Conservation (phyloP, 2,329 filamentous ascomycete genomes). For the Penicillium sp. region DNA sequence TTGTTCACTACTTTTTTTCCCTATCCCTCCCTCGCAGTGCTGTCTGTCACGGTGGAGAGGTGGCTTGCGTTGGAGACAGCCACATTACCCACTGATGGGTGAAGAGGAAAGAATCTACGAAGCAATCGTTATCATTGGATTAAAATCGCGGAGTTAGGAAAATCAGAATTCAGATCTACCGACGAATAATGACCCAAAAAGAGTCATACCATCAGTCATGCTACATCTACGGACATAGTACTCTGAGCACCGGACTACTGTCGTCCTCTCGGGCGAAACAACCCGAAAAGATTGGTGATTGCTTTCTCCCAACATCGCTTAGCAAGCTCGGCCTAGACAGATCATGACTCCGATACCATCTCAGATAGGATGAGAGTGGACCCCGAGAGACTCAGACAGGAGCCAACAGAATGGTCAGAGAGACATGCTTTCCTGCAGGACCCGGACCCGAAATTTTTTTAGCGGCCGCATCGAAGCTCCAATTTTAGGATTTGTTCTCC, state of each 20-base stretch:
- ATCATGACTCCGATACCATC: constrained; percentile 8
- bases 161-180: not conserved
- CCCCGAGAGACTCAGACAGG: not conserved
- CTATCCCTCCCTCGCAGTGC: not conserved
- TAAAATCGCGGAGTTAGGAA: not conserved
- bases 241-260: not conserved
- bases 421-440: constrained; percentile 3
- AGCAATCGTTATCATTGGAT: not conserved
- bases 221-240: too few species aligned
- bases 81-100: constrained; percentile 1
- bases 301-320: not conserved
- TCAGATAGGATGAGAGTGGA: not conserved
- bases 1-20: constrained; percentile 3
- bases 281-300: not conserved
- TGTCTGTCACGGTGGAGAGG: constrained; percentile 6
- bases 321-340: not conserved
- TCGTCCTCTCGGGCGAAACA: constrained; percentile 5
- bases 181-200: constrained; percentile 4
- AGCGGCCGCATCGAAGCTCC: not conserved
- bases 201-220: constrained; percentile 1
- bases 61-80: constrained; percentile 4
- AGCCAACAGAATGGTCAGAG: not conserved
- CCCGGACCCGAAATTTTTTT: constrained; percentile 3
- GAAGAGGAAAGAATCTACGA: not conserved
- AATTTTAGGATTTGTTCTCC: constrained; percentile 15